phyloP scores from a whole-genome alignment of 2,329 filamentous ascomycete genomes.

The Pseudocercospora vitis region DNA sequence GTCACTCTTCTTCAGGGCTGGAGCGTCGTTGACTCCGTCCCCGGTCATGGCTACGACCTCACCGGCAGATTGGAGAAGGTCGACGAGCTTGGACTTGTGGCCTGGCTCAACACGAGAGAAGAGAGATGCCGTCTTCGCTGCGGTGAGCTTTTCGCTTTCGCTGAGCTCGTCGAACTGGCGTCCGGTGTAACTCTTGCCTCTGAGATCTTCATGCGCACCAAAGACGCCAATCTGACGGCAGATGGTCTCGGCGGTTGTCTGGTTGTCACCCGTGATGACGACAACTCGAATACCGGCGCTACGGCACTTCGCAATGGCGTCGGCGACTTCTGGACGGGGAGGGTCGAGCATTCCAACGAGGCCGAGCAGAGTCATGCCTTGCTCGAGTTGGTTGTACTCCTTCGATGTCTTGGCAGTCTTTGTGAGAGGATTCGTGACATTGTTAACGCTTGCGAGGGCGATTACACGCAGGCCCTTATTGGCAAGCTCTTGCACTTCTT shows the following conservation, averaged over 20 bases:
- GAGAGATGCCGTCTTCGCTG: conserved; percentile 79
- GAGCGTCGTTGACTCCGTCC: conserved; percentile 97
- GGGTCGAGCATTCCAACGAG: conserved; percentile 96
- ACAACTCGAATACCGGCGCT: conserved; percentile 94
- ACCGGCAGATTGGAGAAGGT: conserved; percentile 86
- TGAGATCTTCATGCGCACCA: conserved; percentile 73
- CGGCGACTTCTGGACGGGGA: conserved; percentile 84
- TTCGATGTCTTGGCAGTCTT: conserved; percentile 72
- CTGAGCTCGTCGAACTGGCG: conserved; percentile 88
- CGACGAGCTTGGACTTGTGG: conserved; percentile 97
- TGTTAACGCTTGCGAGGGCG: conserved; percentile 80
- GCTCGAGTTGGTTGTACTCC: conserved; percentile 84
- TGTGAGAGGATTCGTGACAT: conserved; percentile 68
- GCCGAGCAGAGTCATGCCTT: conserved; percentile 90
- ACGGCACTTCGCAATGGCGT: conserved; percentile 83
- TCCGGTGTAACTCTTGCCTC: conserved; percentile 91
- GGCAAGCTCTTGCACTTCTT: conserved; percentile 85
- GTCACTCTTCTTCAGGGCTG: conserved; percentile 95
- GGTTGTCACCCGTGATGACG: conserved; percentile 97
- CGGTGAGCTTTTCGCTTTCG: conserved; percentile 75
- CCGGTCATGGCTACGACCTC: conserved; percentile 99
- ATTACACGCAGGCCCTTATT: conserved; percentile 93
- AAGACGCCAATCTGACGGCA: conserved; percentile 97
- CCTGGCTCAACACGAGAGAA: conserved; percentile 95
- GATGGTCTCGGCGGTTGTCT: conserved; percentile 95